Evolutionary conservation across 192 early-diverging fungal genomes (phyloP).

Genomic region (Backusella westeae): DNA sequence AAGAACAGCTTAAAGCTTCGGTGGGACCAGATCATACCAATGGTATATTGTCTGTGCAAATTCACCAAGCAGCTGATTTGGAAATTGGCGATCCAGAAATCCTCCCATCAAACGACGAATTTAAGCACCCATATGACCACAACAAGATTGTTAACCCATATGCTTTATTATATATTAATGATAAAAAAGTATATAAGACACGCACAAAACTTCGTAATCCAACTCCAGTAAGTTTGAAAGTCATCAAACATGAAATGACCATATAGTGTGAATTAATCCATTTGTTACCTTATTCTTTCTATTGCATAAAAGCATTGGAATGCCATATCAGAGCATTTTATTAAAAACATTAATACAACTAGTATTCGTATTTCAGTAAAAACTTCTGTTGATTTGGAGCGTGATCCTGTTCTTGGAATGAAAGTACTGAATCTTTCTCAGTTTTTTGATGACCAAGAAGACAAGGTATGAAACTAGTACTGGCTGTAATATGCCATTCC

Average conservation of each 20-base stretch:
- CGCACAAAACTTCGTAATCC: constrained; percentile 17
- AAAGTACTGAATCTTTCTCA: constrained; percentile 11
- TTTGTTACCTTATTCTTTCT: neutral
- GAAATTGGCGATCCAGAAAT: constrained; percentile 24
- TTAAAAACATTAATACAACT: constrained; percentile 4
- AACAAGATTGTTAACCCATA: constrained; percentile 23
- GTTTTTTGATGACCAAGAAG: constrained; percentile 12
- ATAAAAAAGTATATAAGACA: constrained; percentile 22
- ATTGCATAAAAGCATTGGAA: constrained; percentile 25
- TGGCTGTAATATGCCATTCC: neutral
- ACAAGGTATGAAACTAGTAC: neutral
- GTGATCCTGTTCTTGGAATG: constrained; percentile 25
- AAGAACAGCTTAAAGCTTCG: neutral
- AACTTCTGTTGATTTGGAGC: constrained; percentile 23
- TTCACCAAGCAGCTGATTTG: constrained; percentile 26
- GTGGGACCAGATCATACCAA: neutral
- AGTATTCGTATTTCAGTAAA: constrained; percentile 21
- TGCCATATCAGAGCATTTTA: constrained; percentile 25
- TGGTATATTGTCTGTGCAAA: constrained; percentile 10
- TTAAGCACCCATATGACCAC: constrained; percentile 23
- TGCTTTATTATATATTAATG: constrained; percentile 28
- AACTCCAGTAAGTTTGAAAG: constrained; percentile 18
- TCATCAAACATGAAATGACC: neutral
- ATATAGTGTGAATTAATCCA: neutral
- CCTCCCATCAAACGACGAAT: neutral